Evolutionary conservation across 2,329 filamentous ascomycete species (phyloP).

Genomic region (Setomelanomma holmii): DNA sequence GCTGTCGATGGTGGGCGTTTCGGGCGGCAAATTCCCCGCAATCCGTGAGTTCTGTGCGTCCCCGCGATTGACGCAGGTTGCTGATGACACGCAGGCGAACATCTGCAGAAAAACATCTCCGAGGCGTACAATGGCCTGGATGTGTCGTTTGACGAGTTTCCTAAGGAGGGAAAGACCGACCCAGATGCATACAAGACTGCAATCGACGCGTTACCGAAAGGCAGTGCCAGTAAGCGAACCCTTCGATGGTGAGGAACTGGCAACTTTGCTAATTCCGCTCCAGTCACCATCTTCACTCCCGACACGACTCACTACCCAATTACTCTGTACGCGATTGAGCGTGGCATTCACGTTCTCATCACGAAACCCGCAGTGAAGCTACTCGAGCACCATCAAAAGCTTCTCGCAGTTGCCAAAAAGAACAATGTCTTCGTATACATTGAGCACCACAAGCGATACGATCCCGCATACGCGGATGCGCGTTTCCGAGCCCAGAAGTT

Average conservation of each 20-base stretch:
- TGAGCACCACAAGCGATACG: constrained; percentile 96
- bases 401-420: constrained; percentile 74
- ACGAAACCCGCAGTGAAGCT: constrained; percentile 93
- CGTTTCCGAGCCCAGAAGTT: constrained; percentile 76
- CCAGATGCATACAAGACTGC: constrained; percentile 86
- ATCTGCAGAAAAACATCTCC: constrained; percentile 86
- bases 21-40: constrained; percentile 87
- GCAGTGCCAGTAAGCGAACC: constrained; percentile 70
- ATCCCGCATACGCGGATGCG: constrained; percentile 91
- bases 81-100: constrained; percentile 66
- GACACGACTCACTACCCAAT: constrained; percentile 94
- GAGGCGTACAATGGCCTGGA: constrained; percentile 89
- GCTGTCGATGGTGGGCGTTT: constrained; percentile 88
- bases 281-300: constrained; percentile 89
- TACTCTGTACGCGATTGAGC: constrained; percentile 88
- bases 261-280: neutral
- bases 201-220: constrained; percentile 80
- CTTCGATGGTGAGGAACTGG: neutral
- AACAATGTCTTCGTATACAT: constrained; percentile 88
- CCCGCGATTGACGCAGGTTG: constrained; percentile 1
- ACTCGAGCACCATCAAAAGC: constrained; percentile 77
- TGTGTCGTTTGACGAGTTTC: constrained; percentile 84
- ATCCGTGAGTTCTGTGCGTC: constrained; percentile 68
- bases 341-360: constrained; percentile 86
- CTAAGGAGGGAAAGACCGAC: constrained; percentile 74